Evolutionary conservation across 2,329 filamentous ascomycete genomes (phyloP).

Genomic region (Calonectria honghensis): DNA sequence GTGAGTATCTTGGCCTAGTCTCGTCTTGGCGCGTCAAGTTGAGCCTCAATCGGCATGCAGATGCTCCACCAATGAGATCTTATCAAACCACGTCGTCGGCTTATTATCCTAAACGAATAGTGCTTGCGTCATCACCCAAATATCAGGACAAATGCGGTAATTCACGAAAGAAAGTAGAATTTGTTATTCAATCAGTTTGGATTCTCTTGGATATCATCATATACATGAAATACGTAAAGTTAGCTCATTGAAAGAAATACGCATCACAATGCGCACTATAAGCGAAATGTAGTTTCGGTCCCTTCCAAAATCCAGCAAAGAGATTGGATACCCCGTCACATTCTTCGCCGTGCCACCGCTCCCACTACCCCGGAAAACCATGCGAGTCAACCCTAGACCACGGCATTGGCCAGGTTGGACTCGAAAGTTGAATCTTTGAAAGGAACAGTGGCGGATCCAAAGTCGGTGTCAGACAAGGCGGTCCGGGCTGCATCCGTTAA

Average conservation of each 20-base stretch:
- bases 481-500: slow-evolving; percentile 60
- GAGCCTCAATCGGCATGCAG: not conserved
- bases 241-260: not conserved
- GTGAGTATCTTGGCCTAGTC: not conserved
- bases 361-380: not conserved
- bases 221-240: slow-evolving; percentile 6
- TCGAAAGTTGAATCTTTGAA: slow-evolving; percentile 60
- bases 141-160: not conserved
- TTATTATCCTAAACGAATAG: slow-evolving; percentile 13
- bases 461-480: slow-evolving; percentile 63
- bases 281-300: not conserved
- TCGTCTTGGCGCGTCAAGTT: not conserved
- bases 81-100: slow-evolving; percentile 3
- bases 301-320: not conserved
- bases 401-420: slow-evolving; percentile 48
- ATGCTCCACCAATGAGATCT: slow-evolving; percentile 4
- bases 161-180: not conserved
- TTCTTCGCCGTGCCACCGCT: not conserved
- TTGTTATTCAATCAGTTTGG: no score
- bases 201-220: not conserved
- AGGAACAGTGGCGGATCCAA: slow-evolving; percentile 65
- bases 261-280: not conserved
- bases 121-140: slow-evolving; percentile 15
- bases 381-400: slow-evolving; percentile 36
- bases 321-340: not conserved